Evolutionary conservation across 108 stramenopile species (phyloP).

Genomic region (Cyclotella cryptica): DNA sequence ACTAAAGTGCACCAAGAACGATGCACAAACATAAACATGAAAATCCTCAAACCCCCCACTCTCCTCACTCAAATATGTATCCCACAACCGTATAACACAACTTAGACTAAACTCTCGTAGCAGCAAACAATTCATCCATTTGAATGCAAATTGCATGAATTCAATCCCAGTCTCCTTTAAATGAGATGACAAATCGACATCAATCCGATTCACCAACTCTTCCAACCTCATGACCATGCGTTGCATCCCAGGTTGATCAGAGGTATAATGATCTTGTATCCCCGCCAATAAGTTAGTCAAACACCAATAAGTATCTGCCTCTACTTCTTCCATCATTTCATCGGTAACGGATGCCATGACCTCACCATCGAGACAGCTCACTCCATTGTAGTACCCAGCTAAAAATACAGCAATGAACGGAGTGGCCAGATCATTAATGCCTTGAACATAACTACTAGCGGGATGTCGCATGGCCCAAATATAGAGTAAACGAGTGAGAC

Average conservation of each 20-base stretch:
- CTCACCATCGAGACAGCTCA: constrained; percentile 62
- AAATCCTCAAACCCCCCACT: constrained; percentile 95
- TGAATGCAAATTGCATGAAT: constrained; percentile 97
- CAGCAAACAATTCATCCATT: constrained; percentile 99
- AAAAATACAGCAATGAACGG: constrained; percentile 94
- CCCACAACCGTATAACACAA: constrained; percentile 92
- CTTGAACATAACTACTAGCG: constrained; percentile 96
- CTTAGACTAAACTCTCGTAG: constrained; percentile 89
- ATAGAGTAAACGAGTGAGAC: constrained; percentile 89
- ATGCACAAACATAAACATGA: constrained; percentile 98
- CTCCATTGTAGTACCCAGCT: constrained; percentile 70
- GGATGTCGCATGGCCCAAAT: constrained; percentile 98
- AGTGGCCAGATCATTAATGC: constrained; percentile 97
- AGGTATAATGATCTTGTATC: constrained; percentile 98
- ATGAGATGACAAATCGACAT: constrained; percentile 86
- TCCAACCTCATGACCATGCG: constrained; percentile 94
- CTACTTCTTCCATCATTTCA: constrained; percentile 76
- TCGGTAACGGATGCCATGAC: constrained; percentile 74
- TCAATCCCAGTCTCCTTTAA: constrained; percentile 79
- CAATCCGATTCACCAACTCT: constrained; percentile 94
- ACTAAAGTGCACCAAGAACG: constrained; percentile 93
- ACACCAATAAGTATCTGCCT: constrained; percentile 99
- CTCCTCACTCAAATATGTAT: constrained; percentile 92
- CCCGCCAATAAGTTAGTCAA: constrained; percentile 94
- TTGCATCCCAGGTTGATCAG: constrained; percentile 97